Conservation (phyloP, 1,284 basidiomycete species). For the Melampsora americana region DNA sequence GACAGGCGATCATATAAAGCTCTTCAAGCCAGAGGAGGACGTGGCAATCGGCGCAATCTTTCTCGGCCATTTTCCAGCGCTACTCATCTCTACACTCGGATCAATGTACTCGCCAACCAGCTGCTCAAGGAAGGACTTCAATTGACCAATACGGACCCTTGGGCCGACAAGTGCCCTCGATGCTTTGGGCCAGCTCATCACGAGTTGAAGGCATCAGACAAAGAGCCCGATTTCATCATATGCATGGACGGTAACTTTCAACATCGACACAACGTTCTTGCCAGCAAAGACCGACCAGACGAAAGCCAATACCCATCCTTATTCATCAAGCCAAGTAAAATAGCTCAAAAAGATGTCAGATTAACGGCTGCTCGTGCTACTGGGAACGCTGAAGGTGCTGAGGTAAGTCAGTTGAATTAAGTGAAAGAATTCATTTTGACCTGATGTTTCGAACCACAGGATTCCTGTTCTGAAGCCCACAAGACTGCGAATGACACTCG, state of each 20-base stretch:
- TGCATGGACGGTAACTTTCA: slow-evolving; percentile 12
- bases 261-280: slow-evolving; percentile 1
- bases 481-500: slow-evolving; percentile 14
- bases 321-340: slow-evolving; percentile 7
- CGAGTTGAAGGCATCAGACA: not conserved
- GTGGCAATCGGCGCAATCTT: not conserved
- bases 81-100: not conserved
- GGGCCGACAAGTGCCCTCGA: not conserved
- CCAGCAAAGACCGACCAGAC: slow-evolving; percentile 4
- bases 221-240: slow-evolving; percentile 3
- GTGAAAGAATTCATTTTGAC: not conserved
- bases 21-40: not conserved
- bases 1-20: not conserved
- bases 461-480: slow-evolving; percentile 18
- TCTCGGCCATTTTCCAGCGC: not conserved
- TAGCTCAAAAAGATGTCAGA: not conserved
- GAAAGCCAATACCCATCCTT: slow-evolving; percentile 1
- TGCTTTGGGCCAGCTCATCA: not conserved
- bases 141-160: not conserved
- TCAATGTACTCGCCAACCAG: not conserved
- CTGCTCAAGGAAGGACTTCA: not conserved
- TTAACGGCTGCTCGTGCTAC: not conserved
- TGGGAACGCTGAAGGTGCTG: not conserved
- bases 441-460: not conserved
- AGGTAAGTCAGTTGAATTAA: not conserved